Evolutionary conservation across 306 rosid species (phyloP).

Genomic region (Lablab purpureus): DNA sequence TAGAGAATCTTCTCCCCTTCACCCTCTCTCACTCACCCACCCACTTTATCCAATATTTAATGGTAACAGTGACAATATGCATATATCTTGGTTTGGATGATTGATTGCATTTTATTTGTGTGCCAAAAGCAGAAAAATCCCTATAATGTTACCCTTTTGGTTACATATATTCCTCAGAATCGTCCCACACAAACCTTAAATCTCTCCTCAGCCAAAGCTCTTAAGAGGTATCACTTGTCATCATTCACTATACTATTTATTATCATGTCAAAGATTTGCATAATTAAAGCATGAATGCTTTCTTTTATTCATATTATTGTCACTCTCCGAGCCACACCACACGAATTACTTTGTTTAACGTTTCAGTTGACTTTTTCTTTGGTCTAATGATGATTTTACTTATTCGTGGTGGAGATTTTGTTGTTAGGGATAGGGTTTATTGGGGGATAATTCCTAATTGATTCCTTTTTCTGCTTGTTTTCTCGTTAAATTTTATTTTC

Average conservation of each 20-base stretch:
- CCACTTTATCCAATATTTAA: conserved; percentile 36
- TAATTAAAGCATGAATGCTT: neutral
- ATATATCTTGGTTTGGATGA: conserved; percentile 9
- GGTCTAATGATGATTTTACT: neutral
- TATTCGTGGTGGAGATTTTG: neutral
- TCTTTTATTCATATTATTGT: neutral
- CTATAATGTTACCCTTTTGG: conserved; percentile 33
- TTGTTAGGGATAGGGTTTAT: neutral
- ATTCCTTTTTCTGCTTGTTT: conserved; percentile 6
- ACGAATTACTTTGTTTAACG: conserved; percentile 14
- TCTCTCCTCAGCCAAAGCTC: conserved; percentile 18
- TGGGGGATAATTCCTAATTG: neutral
- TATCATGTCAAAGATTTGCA: conserved; percentile 6
- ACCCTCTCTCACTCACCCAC: conserved; percentile 1
- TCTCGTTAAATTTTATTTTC: conserved; percentile 4
- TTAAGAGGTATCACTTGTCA: conserved; percentile 40
- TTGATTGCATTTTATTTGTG: neutral
- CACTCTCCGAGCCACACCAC: neutral
- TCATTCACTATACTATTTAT: neutral
- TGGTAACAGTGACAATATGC: neutral
- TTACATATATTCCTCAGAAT: conserved; percentile 27
- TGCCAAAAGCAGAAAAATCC: conserved; percentile 37
- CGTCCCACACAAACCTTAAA: neutral
- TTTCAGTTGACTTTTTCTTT: conserved; percentile 34
- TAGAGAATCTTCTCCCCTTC: conserved; percentile 17